Evolutionary conservation across 2,329 filamentous ascomycete species (phyloP), one percentile per base, ranked within the genome.

Genomic region (Paecilomyces niveus): DNA sequence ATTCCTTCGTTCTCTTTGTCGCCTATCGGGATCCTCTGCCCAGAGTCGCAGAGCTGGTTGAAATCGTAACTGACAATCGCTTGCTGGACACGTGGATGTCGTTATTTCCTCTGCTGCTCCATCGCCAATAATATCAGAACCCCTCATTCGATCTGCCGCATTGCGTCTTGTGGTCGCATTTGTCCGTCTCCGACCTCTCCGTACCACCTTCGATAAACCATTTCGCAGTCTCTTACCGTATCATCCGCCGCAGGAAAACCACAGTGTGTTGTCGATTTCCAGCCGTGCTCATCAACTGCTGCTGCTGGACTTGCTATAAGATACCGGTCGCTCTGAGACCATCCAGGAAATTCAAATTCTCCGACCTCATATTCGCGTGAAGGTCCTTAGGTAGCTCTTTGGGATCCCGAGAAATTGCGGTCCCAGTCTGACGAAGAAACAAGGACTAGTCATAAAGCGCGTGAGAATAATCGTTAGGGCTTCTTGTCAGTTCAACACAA

Each of bases 81-180:
- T 64, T 65, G 64, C 65, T 64, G 65, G 62, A 56, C 63, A 66
- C 50, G 63, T 65, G 64, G 59, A 56, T 67, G 62, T 62, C 64
- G 54, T 53, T n/a, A 45, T 56, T 60, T 55, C 45, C 59, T 54
- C 55, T 56, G 55, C 57, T 55, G 6, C 26, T 51, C 31, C 53
- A 45, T 31, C 53, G 52, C 10, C 39, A 54, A 55, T 45, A 52
- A 2, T 24, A 29, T 24, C 21, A 52, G 26, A 52, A 52, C 54
- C 26, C 45, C 15, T 33, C 31, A 29, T 51, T 39, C n/a, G 18
- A 45, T 52, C 45, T 50, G 50, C n/a, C 50, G 21, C 22, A 29
- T 52, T 21, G 50, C 50, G 22, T 52, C 26, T 29, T 4, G 35
- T 39, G 35, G 11, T 15, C 35, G 15, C 39, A 6, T 8, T 9